Base-by-base conservation (phyloP, 352 stramenopile species). In the Phytopythium sindhum region DNA sequence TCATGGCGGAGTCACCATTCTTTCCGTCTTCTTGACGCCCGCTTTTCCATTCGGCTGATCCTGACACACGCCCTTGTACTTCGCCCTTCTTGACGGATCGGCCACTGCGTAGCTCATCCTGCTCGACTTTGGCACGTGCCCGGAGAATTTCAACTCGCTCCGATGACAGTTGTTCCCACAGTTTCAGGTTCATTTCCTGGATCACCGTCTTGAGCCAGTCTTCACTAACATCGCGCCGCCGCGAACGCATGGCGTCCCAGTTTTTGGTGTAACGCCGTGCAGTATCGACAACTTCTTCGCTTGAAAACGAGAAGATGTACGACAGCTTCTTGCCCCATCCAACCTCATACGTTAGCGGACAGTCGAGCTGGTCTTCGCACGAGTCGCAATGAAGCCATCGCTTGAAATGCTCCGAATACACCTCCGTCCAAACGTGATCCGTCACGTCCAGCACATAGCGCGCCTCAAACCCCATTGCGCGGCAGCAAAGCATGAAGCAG, bases 351-450 rank as follows among this genome's bases (percentile, higher is more conserved):
- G 97, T 98, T 24, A 96, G 81, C 14, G 93, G 90, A 63, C 84
- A 80, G 66, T 98, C 90, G 31, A 98, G 86, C 53, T 98, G 78
- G 33, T 96, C 81, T 80, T 98, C 96, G 69, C 96, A 98, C 3
- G 84, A 84, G 76, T 98, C 96, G 35, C 87, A 96, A 73, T 98
- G 94, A n/a, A 98, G 67, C 93, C 93, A 98, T 56, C 88, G 73
- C 61, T 91, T 81, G 51, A 68, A 75, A 44, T 89, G 69, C 11
- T 87, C 65, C 15, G 78, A 91, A 67, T 91, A 97, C 19, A 98
- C 89, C 75, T 98, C 96, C 12, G 84, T 96, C 96, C 96, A 98
- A 10, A 98, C 91, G 64, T 98, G 96, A 65, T 98, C 96, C 0
- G 93, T 98, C 24, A 97, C 88, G 75, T 98, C 96, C 9, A 97